Conservation (phyloP, 2,329 filamentous ascomycete species). For the Fusarium nodosum region DNA sequence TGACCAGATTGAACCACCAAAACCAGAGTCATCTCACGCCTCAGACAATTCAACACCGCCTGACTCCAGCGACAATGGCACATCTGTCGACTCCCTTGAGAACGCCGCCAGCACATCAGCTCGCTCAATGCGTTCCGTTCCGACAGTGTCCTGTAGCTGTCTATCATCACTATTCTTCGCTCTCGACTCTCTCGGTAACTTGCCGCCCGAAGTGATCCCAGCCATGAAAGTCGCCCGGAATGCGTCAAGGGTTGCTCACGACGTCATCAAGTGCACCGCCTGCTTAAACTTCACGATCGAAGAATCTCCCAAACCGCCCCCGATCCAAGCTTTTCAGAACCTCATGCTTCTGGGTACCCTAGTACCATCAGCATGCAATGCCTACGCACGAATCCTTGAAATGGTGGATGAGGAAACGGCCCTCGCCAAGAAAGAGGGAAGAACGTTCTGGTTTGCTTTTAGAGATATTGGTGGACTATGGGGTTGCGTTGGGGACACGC, state of each 20-base stretch:
- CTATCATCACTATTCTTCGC: slow-evolving; percentile 65
- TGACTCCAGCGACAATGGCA: slow-evolving; percentile 45
- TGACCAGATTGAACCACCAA: slow-evolving; percentile 38
- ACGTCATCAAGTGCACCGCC: slow-evolving; percentile 64
- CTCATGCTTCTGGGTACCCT: slow-evolving; percentile 71
- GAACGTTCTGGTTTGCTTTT: slow-evolving; percentile 62
- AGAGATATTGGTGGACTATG: slow-evolving; percentile 64
- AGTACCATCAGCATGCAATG: slow-evolving; percentile 69
- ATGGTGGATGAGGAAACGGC: slow-evolving; percentile 67
- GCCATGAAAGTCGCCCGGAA: slow-evolving; percentile 64
- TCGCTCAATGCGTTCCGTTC: slow-evolving; percentile 45
- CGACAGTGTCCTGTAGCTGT: slow-evolving; percentile 60
- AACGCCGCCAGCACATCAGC: slow-evolving; percentile 12
- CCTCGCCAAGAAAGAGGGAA: slow-evolving; percentile 58
- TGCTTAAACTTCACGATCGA: slow-evolving; percentile 61
- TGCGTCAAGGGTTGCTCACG: slow-evolving; percentile 64
- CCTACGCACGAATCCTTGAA: slow-evolving; percentile 67
- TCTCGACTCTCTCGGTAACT: slow-evolving; percentile 63
- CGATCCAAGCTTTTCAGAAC: slow-evolving; percentile 68
- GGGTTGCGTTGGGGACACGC: slow-evolving; percentile 53
- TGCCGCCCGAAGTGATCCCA: slow-evolving; percentile 60
- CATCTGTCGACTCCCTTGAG: slow-evolving; percentile 39
- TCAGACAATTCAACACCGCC: slow-evolving; percentile 42
- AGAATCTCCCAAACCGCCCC: slow-evolving; percentile 54
- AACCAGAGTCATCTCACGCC: slow-evolving; percentile 17